Conservation (phyloP, 176 grass and related monocot species). For the Poa annua region DNA sequence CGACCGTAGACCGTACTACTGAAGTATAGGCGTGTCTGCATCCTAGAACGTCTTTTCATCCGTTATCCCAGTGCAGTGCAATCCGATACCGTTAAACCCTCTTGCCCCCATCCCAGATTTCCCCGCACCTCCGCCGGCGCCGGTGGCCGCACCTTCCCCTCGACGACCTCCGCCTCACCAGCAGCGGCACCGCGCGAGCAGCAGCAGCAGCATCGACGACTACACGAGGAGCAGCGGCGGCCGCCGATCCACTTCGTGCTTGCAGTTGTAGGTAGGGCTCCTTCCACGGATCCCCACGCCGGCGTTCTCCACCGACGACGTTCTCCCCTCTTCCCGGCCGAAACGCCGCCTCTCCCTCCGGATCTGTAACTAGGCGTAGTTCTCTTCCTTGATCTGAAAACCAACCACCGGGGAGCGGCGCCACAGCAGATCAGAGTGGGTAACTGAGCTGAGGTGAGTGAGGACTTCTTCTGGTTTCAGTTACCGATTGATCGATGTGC, state of each 20-base stretch:
- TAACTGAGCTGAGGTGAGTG: neutral
- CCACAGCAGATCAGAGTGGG: neutral
- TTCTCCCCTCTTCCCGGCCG: neutral
- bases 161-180: neutral
- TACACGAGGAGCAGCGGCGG: neutral
- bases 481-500: neutral
- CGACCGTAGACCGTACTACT: too few relatives aligned
- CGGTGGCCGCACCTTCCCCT: neutral
- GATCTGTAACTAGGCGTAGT: neutral
- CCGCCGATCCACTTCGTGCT: neutral
- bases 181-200: neutral
- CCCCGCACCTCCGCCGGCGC: neutral
- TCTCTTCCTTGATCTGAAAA: neutral
- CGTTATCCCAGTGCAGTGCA: neutral
- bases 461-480: neutral
- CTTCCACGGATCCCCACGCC: neutral
- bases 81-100: constrained; percentile 8
- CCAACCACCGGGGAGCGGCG: neutral
- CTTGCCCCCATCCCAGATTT: neutral
- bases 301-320: neutral
- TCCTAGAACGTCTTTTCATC: neutral
- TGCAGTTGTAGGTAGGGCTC: neutral
- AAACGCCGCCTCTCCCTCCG: neutral
- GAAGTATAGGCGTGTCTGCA: neutral
- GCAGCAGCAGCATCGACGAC: neutral